A percentile compares a stretch with the other conserved stretches of the same genome.
These are phyloP conservation scores for Aspergillus incahuasiensis DNA, from an alignment of 495 filamentous ascomycete species.

Conservation along the genomic window DNA sequence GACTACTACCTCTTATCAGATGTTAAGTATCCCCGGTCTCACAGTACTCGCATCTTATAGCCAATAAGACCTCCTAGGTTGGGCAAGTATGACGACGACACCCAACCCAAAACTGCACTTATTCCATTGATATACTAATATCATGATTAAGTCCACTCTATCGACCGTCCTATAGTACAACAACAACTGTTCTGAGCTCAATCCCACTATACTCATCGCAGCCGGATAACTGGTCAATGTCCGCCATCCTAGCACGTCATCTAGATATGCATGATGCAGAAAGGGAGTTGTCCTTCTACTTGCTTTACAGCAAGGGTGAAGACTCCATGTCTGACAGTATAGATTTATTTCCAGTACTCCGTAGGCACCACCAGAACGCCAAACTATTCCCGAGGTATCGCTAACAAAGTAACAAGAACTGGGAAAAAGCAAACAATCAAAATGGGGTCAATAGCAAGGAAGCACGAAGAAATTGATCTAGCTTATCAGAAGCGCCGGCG, in stretches of 20 bases:
- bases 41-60: no score
- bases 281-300: neutral
- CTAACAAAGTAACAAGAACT: neutral
- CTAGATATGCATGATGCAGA: neutral
- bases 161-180: neutral
- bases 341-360: neutral
- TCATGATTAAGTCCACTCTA: neutral
- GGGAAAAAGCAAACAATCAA: slow-evolving; percentile 1
- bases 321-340: neutral
- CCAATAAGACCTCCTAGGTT: no score
- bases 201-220: neutral
- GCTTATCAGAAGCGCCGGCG: neutral
- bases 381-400: slow-evolving; percentile 13
- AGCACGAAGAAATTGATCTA: neutral
- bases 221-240: neutral
- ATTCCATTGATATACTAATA: no score
- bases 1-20: no score
- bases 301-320: neutral
- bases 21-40: no score
- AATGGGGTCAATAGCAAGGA: neutral
- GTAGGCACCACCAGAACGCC: slow-evolving; percentile 12
- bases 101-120: no score
- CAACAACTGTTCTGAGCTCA: neutral
- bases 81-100: no score
- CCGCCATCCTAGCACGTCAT: neutral